A percentile compares a stretch with the other conserved stretches of the same genome.
These are phyloP conservation scores for Wallemia hederae DNA, from an alignment of 1,284 basidiomycete genomes.

Conservation along the genomic window DNA sequence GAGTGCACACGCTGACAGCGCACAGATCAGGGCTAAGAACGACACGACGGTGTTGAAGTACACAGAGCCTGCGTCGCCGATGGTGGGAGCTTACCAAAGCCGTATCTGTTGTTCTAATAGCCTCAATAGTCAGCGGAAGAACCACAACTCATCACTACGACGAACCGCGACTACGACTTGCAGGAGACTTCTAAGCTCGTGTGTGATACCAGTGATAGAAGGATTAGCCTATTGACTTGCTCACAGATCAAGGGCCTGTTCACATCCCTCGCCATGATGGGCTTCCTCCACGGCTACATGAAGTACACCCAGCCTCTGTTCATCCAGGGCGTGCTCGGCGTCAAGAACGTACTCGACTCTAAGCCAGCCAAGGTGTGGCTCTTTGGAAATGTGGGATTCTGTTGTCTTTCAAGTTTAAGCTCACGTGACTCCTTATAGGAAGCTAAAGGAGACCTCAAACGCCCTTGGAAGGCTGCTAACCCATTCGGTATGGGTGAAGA, in stretches of 20 bases:
- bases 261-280: constrained; percentile 1
- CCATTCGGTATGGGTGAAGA: constrained; percentile 28
- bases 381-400: constrained; percentile 23
- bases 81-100: constrained; percentile 24
- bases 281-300: constrained; percentile 6
- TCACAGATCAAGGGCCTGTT: not conserved
- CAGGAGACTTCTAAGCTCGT: constrained; percentile 62
- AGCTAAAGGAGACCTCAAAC: constrained; percentile 59
- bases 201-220: constrained; percentile 13
- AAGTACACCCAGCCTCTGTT: constrained; percentile 76
- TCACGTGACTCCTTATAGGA: constrained; percentile 11
- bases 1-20: not conserved
- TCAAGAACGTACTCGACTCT: constrained; percentile 61
- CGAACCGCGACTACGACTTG: constrained; percentile 76
- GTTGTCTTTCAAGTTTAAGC: not conserved
- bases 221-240: not conserved
- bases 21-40: constrained; percentile 69
- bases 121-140: constrained; percentile 30
- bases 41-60: constrained; percentile 89
- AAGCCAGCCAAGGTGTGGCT: constrained; percentile 52
- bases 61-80: constrained; percentile 21
- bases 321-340: constrained; percentile 62
- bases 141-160: constrained; percentile 63
- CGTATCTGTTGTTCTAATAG: constrained; percentile 11
- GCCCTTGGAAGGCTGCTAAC: constrained; percentile 54